phyloP scores from a whole-genome alignment of 345 rosid genomes.

The Salix dunnii region DNA sequence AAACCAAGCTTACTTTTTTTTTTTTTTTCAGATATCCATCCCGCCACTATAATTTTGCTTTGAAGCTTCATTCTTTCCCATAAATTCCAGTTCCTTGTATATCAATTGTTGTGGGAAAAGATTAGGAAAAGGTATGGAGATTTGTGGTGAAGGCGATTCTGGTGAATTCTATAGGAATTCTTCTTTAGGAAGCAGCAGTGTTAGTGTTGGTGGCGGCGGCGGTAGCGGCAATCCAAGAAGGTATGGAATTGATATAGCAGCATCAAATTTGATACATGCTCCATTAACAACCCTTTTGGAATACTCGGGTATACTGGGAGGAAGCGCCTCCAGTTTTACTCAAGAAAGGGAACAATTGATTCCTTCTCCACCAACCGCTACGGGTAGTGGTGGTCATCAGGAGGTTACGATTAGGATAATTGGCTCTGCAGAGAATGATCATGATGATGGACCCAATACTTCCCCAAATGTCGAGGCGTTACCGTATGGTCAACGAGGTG shows the following conservation, averaged over 20 bases:
- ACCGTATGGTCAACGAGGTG: conserved; percentile 4
- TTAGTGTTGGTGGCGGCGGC: neutral
- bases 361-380: conserved; percentile 5
- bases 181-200: neutral
- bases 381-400: conserved; percentile 6
- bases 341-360: conserved; percentile 9
- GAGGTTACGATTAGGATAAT: conserved; percentile 51
- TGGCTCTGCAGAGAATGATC: conserved; percentile 18
- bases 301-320: conserved; percentile 28
- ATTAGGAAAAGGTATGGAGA: conserved; percentile 2
- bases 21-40: neutral
- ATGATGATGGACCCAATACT: neutral
- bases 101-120: neutral
- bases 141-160: neutral
- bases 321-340: conserved; percentile 3
- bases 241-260: conserved; percentile 25
- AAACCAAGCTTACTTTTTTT: neutral
- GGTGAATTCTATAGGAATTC: neutral
- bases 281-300: conserved; percentile 34
- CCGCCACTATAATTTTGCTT: neutral
- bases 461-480: conserved; percentile 7
- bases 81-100: neutral
- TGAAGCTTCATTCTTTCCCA: neutral
- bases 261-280: conserved; percentile 29
- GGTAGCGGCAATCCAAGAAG: conserved; percentile 15